Percentiles rank a stretch among this genome's conserved stretches.
These are phyloP conservation scores for Cyclotella cryptica DNA, from an alignment of 108 stramenopile genomes.

Conservation along the genomic window DNA sequence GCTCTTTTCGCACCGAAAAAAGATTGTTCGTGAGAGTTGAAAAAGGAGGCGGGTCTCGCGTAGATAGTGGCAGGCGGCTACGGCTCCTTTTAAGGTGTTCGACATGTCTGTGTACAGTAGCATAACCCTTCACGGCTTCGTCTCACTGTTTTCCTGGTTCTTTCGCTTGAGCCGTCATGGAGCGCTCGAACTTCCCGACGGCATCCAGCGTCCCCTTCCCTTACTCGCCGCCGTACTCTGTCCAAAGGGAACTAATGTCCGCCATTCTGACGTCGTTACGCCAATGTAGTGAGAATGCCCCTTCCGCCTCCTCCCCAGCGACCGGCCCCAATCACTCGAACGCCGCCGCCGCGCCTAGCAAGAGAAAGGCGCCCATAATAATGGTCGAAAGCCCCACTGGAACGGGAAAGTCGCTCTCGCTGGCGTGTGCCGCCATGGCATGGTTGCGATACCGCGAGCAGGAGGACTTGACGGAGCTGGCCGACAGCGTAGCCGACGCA, in stretches of 20 bases:
- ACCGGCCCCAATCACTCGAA: neutral
- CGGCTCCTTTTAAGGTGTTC: no score
- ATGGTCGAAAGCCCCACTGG: conserved; percentile 88
- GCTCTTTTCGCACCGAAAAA: no score
- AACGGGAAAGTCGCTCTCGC: conserved; percentile 79
- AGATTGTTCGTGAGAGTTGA: no score
- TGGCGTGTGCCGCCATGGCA: conserved; percentile 81
- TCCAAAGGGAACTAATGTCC: conserved; percentile 83
- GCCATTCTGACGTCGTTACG: conserved; percentile 62
- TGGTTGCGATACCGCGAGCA: conserved; percentile 75
- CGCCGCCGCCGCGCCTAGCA: conserved; percentile 9
- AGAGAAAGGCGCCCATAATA: conserved; percentile 50
- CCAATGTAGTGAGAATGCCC: conserved; percentile 18
- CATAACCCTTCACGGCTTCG: no score
- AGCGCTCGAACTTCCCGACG: conserved; percentile 43
- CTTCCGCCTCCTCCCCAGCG: neutral
- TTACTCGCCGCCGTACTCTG: conserved; percentile 70
- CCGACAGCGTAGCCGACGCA: conserved; percentile 10
- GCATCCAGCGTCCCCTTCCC: conserved; percentile 78
- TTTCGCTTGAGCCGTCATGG: no score
- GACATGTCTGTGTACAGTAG: no score
- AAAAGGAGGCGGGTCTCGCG: no score
- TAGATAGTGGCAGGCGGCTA: no score
- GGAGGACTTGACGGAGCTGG: conserved; percentile 35
- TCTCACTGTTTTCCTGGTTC: no score